Conservation (phyloP, 495 filamentous ascomycete genomes). For the Penicillium pancosmium region DNA sequence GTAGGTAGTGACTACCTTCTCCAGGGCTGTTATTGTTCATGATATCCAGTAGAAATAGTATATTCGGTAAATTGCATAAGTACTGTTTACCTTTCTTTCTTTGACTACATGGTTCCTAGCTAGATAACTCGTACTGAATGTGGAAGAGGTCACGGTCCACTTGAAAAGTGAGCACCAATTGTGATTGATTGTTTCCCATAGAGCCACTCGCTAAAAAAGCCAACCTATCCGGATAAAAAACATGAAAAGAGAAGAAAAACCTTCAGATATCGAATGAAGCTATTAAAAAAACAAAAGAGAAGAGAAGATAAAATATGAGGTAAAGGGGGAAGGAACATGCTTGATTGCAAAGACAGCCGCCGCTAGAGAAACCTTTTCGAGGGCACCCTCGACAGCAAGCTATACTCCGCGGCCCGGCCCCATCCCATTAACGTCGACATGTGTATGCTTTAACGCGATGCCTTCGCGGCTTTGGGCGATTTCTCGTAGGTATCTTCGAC, state of each 20-base stretch:
- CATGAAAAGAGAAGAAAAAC: background rate
- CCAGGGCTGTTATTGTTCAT: background rate
- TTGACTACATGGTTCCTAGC: too few relatives aligned
- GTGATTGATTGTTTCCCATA: background rate
- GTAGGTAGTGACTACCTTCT: too few relatives aligned
- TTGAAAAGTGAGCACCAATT: too few relatives aligned
- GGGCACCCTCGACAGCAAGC: background rate
- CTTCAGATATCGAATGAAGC: background rate
- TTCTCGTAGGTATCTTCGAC: slow-evolving; percentile 51
- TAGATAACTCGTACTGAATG: too few relatives aligned
- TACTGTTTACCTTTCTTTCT: too few relatives aligned
- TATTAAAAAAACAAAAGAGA: background rate
- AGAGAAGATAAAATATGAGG: background rate
- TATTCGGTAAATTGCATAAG: background rate
- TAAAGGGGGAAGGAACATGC: background rate
- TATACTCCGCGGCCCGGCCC: too few relatives aligned
- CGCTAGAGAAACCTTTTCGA: background rate
- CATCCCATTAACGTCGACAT: background rate
- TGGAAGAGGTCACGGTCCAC: too few relatives aligned
- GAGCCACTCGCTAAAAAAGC: background rate
- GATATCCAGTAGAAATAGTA: slow-evolving; percentile 23
- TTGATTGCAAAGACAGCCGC: too few relatives aligned
- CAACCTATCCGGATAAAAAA: background rate
- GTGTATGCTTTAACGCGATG: background rate
- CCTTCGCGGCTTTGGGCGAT: background rate